Conservation (phyloP, 2,329 filamentous ascomycete species). For the Didymosphaeria variabile region DNA sequence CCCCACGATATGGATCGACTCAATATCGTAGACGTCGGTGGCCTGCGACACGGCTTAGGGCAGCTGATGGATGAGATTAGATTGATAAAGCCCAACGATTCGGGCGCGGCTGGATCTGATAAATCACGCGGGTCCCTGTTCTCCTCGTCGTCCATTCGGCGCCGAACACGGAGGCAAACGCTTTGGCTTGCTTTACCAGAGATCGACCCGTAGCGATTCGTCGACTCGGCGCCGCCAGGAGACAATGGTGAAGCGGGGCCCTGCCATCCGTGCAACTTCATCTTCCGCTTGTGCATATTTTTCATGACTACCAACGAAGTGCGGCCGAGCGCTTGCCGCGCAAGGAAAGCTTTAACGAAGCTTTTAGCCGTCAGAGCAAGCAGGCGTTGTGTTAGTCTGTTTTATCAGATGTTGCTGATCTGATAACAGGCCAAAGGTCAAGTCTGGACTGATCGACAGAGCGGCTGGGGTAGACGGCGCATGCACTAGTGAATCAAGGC, state of each 20-base stretch:
- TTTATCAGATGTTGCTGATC: slow-evolving; percentile 16
- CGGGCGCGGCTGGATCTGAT: slow-evolving; percentile 9
- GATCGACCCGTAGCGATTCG: neutral
- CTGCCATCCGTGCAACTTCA: neutral
- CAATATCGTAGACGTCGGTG: slow-evolving; percentile 9
- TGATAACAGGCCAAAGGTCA: slow-evolving; percentile 6
- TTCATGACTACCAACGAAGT: neutral
- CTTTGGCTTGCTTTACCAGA: neutral
- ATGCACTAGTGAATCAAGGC: slow-evolving; percentile 3
- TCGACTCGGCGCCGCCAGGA: neutral
- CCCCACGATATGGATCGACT: slow-evolving; percentile 14
- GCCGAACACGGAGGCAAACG: slow-evolving; percentile 2
- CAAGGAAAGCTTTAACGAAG: neutral
- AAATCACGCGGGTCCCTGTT: slow-evolving; percentile 2
- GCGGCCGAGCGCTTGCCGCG: neutral
- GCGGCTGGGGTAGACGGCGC: slow-evolving; percentile 5
- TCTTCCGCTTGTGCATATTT: slow-evolving; percentile 1
- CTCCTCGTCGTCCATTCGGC: neutral
- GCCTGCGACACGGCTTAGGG: slow-evolving; percentile 8
- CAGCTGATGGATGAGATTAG: slow-evolving; percentile 38
- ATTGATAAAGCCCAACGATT: slow-evolving; percentile 36
- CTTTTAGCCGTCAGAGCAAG: slow-evolving; percentile 1
- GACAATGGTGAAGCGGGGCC: slow-evolving; percentile 1
- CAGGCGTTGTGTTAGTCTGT: neutral
- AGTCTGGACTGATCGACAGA: slow-evolving; percentile 13